Conservation (phyloP, 2,329 filamentous ascomycete genomes). For the Pseudogymnoascus sp. region DNA sequence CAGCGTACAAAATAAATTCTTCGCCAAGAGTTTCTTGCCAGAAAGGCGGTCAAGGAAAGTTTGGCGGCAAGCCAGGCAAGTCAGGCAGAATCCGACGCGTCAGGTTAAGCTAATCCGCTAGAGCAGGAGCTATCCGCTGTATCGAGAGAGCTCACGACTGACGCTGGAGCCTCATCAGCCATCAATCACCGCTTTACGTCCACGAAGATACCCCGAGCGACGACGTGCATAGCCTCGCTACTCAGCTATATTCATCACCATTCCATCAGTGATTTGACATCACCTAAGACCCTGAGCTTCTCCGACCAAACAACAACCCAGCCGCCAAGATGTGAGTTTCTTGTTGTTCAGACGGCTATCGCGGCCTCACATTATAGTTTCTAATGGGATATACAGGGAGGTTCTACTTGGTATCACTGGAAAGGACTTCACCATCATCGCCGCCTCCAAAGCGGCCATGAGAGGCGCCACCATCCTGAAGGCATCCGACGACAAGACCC, state of each 20-base stretch:
- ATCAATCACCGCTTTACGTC: conserved; percentile 8
- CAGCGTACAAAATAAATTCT: conserved; percentile 10
- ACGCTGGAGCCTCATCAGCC: conserved; percentile 9
- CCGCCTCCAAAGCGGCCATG: conserved; percentile 96
- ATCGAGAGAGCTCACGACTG: conserved; percentile 2
- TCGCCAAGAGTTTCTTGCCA: conserved; percentile 9
- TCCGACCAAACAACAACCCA: conserved; percentile 5
- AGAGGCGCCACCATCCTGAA: conserved; percentile 95
- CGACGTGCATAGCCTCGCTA: conserved; percentile 20
- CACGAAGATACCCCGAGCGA: conserved; percentile 9
- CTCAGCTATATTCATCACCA: conserved; percentile 18
- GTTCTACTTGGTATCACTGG: conserved; percentile 95
- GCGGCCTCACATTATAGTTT: conserved; percentile 4
- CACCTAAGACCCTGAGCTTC: conserved; percentile 16
- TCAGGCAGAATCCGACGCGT: conserved; percentile 10
- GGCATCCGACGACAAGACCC: conserved; percentile 91
- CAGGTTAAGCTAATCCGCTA: conserved; percentile 10
- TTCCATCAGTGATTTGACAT: conserved; percentile 18
- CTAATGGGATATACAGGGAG: conserved; percentile 56
- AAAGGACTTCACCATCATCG: conserved; percentile 98
- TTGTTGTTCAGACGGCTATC: conserved; percentile 14
- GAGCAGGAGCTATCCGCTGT: conserved; percentile 9
- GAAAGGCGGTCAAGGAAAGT: conserved; percentile 7
- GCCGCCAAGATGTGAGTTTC: conserved; percentile 26
- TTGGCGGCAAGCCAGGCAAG: conserved; percentile 5